Conservation (phyloP, 495 filamentous ascomycete genomes). For the Neurospora intermedia region DNA sequence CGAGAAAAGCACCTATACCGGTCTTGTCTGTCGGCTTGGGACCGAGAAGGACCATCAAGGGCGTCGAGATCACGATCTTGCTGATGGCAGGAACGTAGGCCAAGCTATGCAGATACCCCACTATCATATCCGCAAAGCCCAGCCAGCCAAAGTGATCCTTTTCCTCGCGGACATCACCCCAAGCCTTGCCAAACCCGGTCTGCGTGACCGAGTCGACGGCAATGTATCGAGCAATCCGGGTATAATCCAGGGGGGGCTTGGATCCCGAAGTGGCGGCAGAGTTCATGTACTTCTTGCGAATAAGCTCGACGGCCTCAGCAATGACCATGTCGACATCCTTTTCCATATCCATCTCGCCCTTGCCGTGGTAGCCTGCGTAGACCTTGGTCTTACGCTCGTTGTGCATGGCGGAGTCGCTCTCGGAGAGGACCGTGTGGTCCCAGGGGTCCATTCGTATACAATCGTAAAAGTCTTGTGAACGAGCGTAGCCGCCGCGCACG, state of each 20-base stretch:
- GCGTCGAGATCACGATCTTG: background rate
- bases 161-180: background rate
- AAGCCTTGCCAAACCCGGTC: constrained; percentile 29
- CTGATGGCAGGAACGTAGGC: background rate
- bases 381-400: constrained; percentile 21
- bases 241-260: background rate
- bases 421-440: constrained; percentile 16
- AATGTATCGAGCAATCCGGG: background rate
- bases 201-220: constrained; percentile 34
- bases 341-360: constrained; percentile 32
- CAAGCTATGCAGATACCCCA: background rate
- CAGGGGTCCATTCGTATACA: constrained; percentile 1
- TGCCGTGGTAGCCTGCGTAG: constrained; percentile 32
- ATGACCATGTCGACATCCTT: constrained; percentile 21
- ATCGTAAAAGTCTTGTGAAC: background rate
- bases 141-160: background rate
- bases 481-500: constrained; percentile 12
- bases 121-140: background rate
- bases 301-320: background rate
- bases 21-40: background rate
- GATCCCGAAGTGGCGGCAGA: constrained; percentile 27
- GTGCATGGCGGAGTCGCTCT: constrained; percentile 24
- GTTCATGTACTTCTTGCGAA: constrained; percentile 4
- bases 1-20: background rate
- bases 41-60: background rate